A percentile compares a stretch with the other conserved stretches of the same genome.
Conservation (phyloP, 139 green algal species). For the Eudorina sp. region DNA sequence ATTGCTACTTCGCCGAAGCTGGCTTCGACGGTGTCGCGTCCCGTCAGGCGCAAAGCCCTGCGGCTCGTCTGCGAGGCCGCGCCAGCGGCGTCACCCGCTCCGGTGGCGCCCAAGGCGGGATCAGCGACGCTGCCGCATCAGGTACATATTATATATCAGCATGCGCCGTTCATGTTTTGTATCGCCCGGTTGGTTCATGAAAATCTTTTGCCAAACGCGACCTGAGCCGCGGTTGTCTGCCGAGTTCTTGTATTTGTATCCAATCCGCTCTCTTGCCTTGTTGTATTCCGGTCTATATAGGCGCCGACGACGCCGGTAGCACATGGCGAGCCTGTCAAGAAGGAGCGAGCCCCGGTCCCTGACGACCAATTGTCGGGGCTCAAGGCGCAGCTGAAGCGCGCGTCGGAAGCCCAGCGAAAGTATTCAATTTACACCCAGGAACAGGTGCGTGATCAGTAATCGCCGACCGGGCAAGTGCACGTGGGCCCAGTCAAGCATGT, state of each 20-base stretch:
- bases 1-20: background rate
- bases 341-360: conserved; percentile 46
- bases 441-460: conserved; percentile 55
- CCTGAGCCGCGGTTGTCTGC: too few species aligned
- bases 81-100: background rate
- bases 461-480: too few species aligned
- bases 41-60: background rate
- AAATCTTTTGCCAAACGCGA: too few species aligned
- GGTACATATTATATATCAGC: background rate
- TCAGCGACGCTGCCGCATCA: background rate
- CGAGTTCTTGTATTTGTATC: too few species aligned
- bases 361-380: conserved; percentile 55
- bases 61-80: conserved; percentile 33
- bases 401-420: conserved; percentile 55
- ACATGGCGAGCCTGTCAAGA: conserved; percentile 9
- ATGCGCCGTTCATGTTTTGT: too few species aligned
- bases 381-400: conserved; percentile 40
- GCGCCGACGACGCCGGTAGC: background rate
- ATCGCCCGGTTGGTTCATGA: too few species aligned
- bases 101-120: background rate
- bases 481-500: too few species aligned
- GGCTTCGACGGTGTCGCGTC: background rate
- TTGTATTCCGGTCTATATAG: background rate
- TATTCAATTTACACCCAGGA: conserved; percentile 69
- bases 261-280: too few species aligned